Evolutionary conservation across 2,329 filamentous ascomycete genomes (phyloP), one percentile per base, ranked within the genome.

Genomic region (Diaporthe citri): DNA sequence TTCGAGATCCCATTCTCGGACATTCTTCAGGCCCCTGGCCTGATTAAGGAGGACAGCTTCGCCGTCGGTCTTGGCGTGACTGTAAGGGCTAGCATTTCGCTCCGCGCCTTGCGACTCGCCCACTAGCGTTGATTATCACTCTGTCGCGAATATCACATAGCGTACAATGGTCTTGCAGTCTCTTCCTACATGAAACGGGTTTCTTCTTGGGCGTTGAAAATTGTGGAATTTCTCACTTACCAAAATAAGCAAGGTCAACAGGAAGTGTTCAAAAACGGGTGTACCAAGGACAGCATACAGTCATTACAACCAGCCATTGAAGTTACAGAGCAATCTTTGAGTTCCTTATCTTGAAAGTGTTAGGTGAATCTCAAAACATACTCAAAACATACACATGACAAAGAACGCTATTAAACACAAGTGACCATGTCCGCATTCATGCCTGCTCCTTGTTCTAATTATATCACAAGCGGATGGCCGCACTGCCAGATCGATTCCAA

Each of bases 1-100:
- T 80, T 83, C 3, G 83, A 85, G 75, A 79, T 86, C 17, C 78
- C 82, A 5, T 83, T 85, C 56, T 76, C 78, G 15, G 81, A 85
- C 39, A 79, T 86, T 3, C 77, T 83, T 22, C 77, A 76, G 13
- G 80, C 83, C 1, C 79, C 81, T n/a, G 79, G 77, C 4, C 74
- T 85, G 79, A 71, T 76, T 31, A 77, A 81, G 60, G 78, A 82
- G 76, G 80, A 82, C 25, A 78, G 76, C 36, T 85, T 85, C 73
- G 81, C 83, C 20, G 78, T 85, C 9, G 84, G 83, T 10, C 78
- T 76, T 25, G 84, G 84, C 0, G 78, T 79, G 2, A 80, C 76
- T 15, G 80, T 86, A 15, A 80, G 82, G 43, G 84, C 84, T 5
- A 82, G 81, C n/a, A 79, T 86, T 66, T 81, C 78, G 34, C 74